Conservation (phyloP, 805 yeast genomes). For the Candida odintsovae region DNA sequence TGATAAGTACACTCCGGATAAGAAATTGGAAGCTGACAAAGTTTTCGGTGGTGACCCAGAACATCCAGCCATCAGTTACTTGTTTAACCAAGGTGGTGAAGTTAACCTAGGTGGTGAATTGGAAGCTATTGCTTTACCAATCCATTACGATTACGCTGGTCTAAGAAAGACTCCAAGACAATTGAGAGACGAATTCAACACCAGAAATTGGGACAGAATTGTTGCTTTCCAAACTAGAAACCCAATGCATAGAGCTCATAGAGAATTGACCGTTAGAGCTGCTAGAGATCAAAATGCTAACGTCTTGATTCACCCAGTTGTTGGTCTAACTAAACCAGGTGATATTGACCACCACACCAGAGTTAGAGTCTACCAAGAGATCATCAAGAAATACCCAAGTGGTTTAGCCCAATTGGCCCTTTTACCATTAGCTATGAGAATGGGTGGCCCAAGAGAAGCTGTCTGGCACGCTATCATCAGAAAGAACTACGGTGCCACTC, state of each 20-base stretch:
- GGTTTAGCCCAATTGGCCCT: slow-evolving; percentile 88
- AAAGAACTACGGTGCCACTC: slow-evolving; percentile 94
- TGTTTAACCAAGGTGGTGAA: slow-evolving; percentile 71
- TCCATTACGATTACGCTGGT: slow-evolving; percentile 86
- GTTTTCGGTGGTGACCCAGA: slow-evolving; percentile 97
- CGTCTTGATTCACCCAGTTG: slow-evolving; percentile 92
- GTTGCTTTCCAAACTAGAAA: slow-evolving; percentile 98
- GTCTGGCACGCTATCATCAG: slow-evolving; percentile 97
- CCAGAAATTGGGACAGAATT: slow-evolving; percentile 79
- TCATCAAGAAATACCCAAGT: slow-evolving; percentile 86
- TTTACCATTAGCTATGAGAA: slow-evolving; percentile 95
- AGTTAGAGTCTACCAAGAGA: slow-evolving; percentile 90
- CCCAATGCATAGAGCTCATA: slow-evolving; percentile 98
- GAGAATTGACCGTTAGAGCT: slow-evolving; percentile 93
- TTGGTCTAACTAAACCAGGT: slow-evolving; percentile 95
- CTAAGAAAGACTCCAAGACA: slow-evolving; percentile 88
- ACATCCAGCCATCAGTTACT: slow-evolving; percentile 84
- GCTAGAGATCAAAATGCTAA: slow-evolving; percentile 89
- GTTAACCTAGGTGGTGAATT: slow-evolving; percentile 83
- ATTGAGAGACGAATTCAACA: slow-evolving; percentile 75
- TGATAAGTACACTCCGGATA: slow-evolving; percentile 79
- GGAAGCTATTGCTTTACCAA: slow-evolving; percentile 78
- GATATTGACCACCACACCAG: slow-evolving; percentile 97
- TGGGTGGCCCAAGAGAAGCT: slow-evolving; percentile 99
- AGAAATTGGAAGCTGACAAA: slow-evolving; percentile 69